Conservation (phyloP, 129 eudicot genomes). For the Arctium lappa region DNA sequence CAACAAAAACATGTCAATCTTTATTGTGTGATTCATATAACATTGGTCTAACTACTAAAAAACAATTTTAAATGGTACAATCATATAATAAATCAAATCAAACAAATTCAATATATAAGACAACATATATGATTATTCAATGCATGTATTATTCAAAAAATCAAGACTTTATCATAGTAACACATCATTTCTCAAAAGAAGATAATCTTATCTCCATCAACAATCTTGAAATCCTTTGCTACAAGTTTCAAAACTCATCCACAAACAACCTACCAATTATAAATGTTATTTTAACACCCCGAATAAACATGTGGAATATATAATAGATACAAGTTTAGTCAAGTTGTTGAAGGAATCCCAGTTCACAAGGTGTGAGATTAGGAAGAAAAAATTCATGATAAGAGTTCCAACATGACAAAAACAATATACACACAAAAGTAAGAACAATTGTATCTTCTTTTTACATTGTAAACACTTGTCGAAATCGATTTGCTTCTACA, state of each 20-base stretch:
- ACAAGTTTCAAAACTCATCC: neutral
- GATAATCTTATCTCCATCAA: too few species aligned
- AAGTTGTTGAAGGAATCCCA: neutral
- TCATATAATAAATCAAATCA: too few species aligned
- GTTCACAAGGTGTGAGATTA: neutral
- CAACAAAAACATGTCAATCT: neutral
- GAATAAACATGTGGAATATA: neutral
- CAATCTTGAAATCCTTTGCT: neutral
- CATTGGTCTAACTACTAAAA: neutral
- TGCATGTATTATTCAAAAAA: neutral
- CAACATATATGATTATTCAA: too few species aligned
- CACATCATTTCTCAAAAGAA: too few species aligned
- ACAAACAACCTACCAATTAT: neutral
- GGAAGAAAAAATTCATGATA: neutral
- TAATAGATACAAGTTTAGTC: too few species aligned
- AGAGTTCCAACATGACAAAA: neutral
- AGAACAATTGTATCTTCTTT: neutral
- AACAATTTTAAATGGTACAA: neutral
- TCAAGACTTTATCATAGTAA: neutral
- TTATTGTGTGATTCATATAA: neutral
- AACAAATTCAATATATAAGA: too few species aligned
- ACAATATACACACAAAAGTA: neutral
- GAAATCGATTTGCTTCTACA: neutral
- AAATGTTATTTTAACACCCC: neutral
- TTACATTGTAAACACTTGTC: neutral